Conservation (phyloP, 2,329 filamentous ascomycete genomes). For the Fusarium penzigii region DNA sequence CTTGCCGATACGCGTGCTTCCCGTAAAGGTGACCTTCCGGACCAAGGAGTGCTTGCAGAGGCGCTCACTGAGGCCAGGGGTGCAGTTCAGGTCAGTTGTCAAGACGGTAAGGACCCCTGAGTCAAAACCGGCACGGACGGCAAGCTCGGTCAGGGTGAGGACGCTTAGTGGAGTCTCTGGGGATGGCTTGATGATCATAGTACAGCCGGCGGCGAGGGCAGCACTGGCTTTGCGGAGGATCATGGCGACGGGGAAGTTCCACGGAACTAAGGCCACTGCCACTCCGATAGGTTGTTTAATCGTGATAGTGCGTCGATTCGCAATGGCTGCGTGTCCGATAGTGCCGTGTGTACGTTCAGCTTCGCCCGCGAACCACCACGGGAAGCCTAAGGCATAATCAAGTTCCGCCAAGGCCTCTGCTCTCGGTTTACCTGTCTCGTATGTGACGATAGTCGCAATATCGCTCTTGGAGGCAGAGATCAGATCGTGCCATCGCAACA, state of each 20-base stretch:
- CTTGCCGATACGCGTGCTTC: slow-evolving; percentile 64
- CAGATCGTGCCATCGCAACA: slow-evolving; percentile 39
- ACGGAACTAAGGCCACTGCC: slow-evolving; percentile 36
- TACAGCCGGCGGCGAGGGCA: slow-evolving; percentile 71
- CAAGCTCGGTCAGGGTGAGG: slow-evolving; percentile 69
- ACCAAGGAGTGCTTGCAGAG: slow-evolving; percentile 46
- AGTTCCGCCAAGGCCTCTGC: slow-evolving; percentile 55
- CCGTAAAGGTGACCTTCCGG: slow-evolving; percentile 74
- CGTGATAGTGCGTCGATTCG: slow-evolving; percentile 60
- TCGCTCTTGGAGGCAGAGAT: slow-evolving; percentile 39
- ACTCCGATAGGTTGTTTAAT: slow-evolving; percentile 58
- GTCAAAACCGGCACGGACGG: slow-evolving; percentile 71
- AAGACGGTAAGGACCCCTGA: slow-evolving; percentile 64
- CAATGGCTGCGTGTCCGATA: slow-evolving; percentile 49
- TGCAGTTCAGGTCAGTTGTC: slow-evolving; percentile 45
- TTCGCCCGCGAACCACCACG: slow-evolving; percentile 58
- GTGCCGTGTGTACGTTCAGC: slow-evolving; percentile 51
- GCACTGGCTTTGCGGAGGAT: slow-evolving; percentile 48
- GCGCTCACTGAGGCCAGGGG: slow-evolving; percentile 44
- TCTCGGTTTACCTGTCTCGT: slow-evolving; percentile 60
- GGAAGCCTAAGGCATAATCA: slow-evolving; percentile 55
- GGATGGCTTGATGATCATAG: slow-evolving; percentile 72
- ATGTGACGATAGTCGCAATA: slow-evolving; percentile 40
- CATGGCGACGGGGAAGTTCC: slow-evolving; percentile 64
- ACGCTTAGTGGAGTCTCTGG: slow-evolving; percentile 75